These are phyloP conservation scores for Chamaecyparis obtusa DNA, from an alignment of 75 land plant species.

Conservation along the genomic window DNA sequence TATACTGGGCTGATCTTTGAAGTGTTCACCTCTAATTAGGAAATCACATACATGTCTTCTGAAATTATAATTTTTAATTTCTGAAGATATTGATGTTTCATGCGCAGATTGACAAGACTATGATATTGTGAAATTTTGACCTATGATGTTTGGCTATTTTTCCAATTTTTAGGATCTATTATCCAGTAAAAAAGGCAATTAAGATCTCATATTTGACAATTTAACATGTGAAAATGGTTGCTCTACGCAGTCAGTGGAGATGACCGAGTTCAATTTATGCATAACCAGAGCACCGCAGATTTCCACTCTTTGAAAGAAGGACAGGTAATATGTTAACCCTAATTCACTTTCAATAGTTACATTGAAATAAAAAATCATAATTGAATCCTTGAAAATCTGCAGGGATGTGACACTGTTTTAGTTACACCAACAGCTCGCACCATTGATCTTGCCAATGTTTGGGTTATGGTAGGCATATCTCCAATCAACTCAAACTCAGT, in stretches of 20 bases:
- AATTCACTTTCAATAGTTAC: slow-evolving; percentile 4
- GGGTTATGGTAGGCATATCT: slow-evolving; percentile 68
- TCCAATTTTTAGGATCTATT: neutral
- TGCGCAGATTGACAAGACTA: neutral
- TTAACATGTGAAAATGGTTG: neutral
- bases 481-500: neutral
- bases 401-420: slow-evolving; percentile 91
- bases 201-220: neutral
- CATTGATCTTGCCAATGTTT: slow-evolving; percentile 74
- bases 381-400: slow-evolving; percentile 17
- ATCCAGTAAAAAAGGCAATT: neutral
- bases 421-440: slow-evolving; percentile 85
- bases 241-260: slow-evolving; percentile 68
- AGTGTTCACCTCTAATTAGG: neutral
- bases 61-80: neutral
- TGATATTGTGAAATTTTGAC: neutral
- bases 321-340: slow-evolving; percentile 37
- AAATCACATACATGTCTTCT: neutral
- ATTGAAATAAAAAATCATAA: neutral
- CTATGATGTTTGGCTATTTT: neutral
- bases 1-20: neutral
- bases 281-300: slow-evolving; percentile 88
- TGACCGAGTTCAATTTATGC: slow-evolving; percentile 76
- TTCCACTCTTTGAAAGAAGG: slow-evolving; percentile 62
- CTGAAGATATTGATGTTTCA: neutral